phyloP scores from a whole-genome alignment of 1,284 basidiomycete species.

The Marasmius oreades region DNA sequence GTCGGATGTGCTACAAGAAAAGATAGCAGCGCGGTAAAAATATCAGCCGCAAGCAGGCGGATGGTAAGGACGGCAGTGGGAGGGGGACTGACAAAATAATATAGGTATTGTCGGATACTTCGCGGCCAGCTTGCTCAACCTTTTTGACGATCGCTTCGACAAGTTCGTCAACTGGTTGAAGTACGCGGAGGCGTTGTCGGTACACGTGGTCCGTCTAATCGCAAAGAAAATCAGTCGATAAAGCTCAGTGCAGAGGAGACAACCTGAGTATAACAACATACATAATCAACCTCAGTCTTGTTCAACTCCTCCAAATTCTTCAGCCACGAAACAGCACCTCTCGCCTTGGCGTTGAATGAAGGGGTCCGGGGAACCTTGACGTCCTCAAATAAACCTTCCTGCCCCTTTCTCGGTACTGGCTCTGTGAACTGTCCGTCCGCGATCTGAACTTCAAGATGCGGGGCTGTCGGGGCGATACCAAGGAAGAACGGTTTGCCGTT shows the following conservation, averaged over 20 bases:
- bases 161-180: conserved; percentile 4
- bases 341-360: not conserved
- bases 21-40: no score
- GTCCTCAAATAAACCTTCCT: conserved; percentile 3
- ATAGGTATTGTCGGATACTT: conserved; percentile 3
- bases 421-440: not conserved
- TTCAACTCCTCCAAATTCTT: not conserved
- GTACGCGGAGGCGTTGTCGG: not conserved
- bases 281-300: conserved; percentile 1
- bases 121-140: conserved; percentile 3
- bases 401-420: not conserved
- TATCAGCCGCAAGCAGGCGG: no score
- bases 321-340: conserved; percentile 1
- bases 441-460: conserved; percentile 1
- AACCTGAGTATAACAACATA: no score
- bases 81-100: conserved; percentile 3
- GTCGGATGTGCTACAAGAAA: not conserved
- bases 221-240: not conserved
- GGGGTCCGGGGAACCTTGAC: not conserved
- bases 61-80: no score
- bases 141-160: conserved; percentile 1
- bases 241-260: not conserved
- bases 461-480: conserved; percentile 5
- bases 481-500: conserved; percentile 4
- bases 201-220: conserved; percentile 4